Conservation (phyloP, 805 yeast species). For the Suhomyces sp. region DNA sequence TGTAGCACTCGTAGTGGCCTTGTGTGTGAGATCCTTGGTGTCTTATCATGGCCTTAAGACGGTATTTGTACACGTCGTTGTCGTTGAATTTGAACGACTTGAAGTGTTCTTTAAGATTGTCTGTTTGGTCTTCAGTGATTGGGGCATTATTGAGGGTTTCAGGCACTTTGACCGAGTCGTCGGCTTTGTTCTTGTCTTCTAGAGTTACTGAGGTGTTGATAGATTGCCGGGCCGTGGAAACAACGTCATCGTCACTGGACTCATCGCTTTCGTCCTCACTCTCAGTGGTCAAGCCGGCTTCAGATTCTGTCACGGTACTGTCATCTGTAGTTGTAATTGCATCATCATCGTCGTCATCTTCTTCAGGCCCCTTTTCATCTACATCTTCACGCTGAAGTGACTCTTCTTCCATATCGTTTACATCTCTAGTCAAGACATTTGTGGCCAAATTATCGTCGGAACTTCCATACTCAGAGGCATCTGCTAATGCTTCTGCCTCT, state of each 20-base stretch:
- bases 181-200: conserved; percentile 3
- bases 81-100: conserved; percentile 38
- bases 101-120: conserved; percentile 34
- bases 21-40: conserved; percentile 86
- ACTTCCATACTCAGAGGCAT: conserved; percentile 15
- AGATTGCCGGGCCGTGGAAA: conserved; percentile 17
- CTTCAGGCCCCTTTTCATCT: conserved; percentile 32
- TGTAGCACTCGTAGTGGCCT: conserved; percentile 90
- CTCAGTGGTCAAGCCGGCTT: conserved; percentile 9
- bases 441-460: conserved; percentile 2
- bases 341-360: conserved; percentile 22
- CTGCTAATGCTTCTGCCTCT: conserved; percentile 12
- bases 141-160: conserved; percentile 37
- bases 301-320: conserved; percentile 5
- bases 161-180: conserved; percentile 10
- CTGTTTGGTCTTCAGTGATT: conserved; percentile 37
- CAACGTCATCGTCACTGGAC: conserved; percentile 15
- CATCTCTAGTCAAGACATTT: conserved; percentile 22
- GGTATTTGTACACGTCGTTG: conserved; percentile 47
- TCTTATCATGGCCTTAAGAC: conserved; percentile 67
- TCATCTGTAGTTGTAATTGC: conserved; percentile 12
- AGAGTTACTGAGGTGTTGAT: conserved; percentile 3
- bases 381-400: conserved; percentile 37
- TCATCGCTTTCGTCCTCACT: conserved; percentile 19
- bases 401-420: conserved; percentile 28